These are phyloP conservation scores for Rhodotorula paludigena DNA, from an alignment of 768 basidiomycete genomes.

Conservation along the genomic window DNA sequence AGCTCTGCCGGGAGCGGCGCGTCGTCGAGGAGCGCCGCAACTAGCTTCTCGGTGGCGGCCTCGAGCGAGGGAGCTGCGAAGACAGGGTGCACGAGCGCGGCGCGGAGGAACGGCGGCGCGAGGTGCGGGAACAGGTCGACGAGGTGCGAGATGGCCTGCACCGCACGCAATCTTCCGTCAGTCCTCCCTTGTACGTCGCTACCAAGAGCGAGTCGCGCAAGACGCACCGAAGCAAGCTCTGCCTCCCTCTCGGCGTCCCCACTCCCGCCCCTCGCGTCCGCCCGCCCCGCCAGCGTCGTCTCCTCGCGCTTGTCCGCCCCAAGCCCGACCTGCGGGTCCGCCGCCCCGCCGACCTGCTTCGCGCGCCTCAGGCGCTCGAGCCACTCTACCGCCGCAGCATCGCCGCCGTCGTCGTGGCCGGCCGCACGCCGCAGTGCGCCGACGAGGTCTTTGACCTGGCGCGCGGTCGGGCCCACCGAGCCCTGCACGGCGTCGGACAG, in stretches of 20 bases:
- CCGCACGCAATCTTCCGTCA: too few species aligned
- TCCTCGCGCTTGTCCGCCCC: neutral
- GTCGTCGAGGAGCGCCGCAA: conserved; percentile 70
- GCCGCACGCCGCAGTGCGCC: conserved; percentile 1
- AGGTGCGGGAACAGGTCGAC: conserved; percentile 70
- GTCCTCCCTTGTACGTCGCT: too few species aligned
- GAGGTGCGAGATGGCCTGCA: conserved; percentile 56
- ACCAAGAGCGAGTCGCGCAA: too few species aligned
- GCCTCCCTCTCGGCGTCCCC: conserved; percentile 4
- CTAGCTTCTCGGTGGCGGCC: conserved; percentile 60
- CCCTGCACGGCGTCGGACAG: neutral
- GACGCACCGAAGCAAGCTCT: conserved; percentile 6
- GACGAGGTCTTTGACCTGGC: conserved; percentile 22
- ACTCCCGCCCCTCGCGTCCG: neutral
- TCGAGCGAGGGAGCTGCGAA: conserved; percentile 50
- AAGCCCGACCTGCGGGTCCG: neutral
- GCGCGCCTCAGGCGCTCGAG: conserved; percentile 1
- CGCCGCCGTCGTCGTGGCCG: neutral
- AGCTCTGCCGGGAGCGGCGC: conserved; percentile 53
- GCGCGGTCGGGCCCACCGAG: conserved; percentile 4
- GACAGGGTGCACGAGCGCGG: conserved; percentile 6
- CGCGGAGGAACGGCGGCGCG: conserved; percentile 55
- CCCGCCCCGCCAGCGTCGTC: neutral
- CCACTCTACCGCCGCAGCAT: neutral
- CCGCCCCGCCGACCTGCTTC: conserved; percentile 10